Conservation (phyloP, 1,139 yeast species). For the Spencermartinsiella ligniputridi region DNA sequence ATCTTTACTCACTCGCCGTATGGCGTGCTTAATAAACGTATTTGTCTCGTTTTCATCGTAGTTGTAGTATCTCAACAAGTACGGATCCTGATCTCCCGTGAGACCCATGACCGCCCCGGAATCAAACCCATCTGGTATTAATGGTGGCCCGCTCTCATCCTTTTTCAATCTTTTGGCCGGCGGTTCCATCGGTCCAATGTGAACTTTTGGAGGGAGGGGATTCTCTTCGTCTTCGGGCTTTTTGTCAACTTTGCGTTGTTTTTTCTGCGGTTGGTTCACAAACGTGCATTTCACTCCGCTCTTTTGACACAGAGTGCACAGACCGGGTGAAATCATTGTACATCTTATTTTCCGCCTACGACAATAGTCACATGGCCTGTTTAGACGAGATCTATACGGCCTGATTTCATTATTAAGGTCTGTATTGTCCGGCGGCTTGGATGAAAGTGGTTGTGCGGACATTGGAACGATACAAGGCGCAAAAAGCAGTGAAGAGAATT, state of each 20-base stretch:
- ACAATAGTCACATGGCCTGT: slow-evolving; percentile 29
- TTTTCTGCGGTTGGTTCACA: slow-evolving; percentile 22
- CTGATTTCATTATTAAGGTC: no score
- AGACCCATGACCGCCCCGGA: slow-evolving; percentile 30
- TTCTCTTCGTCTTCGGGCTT: slow-evolving; percentile 1
- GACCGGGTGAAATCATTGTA: slow-evolving; percentile 20
- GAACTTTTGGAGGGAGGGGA: slow-evolving; percentile 14
- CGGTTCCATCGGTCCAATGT: slow-evolving; percentile 23
- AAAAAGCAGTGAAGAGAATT: no score
- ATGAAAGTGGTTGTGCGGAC: no score
- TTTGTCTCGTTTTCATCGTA: slow-evolving; percentile 22
- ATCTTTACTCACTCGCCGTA: slow-evolving; percentile 27
- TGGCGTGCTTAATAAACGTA: slow-evolving; percentile 31
- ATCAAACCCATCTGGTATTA: slow-evolving; percentile 27
- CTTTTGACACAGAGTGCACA: slow-evolving; percentile 26
- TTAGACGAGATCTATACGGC: slow-evolving; percentile 9
- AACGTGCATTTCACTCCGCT: slow-evolving; percentile 23
- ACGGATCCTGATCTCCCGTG: slow-evolving; percentile 37
- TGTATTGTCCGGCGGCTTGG: no score
- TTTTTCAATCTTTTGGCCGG: slow-evolving; percentile 8
- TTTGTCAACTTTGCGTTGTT: slow-evolving; percentile 13
- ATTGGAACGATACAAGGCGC: no score
- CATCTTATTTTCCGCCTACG: slow-evolving; percentile 29
- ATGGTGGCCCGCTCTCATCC: slow-evolving; percentile 18
- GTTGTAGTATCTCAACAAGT: slow-evolving; percentile 28